Evolutionary conservation across 2,329 filamentous ascomycete genomes (phyloP).

Genomic region (Chrysoporthe cubensis): DNA sequence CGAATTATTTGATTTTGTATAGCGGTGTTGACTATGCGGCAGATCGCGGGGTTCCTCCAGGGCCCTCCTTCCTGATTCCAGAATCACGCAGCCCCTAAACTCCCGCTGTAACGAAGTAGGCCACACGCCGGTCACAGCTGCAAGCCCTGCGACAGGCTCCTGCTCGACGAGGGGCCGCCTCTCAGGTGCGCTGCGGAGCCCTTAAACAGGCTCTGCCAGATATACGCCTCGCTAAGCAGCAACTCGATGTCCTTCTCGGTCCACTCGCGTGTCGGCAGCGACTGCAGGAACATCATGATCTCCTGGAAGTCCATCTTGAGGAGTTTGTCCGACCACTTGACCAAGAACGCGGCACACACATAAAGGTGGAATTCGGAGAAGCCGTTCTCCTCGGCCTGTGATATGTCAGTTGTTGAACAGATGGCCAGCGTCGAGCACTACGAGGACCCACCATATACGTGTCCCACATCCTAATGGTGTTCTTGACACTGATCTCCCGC

Average conservation of each 20-base stretch:
- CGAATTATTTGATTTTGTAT: neutral
- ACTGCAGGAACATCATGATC: slow-evolving; percentile 99
- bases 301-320: slow-evolving; percentile 98
- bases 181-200: slow-evolving; percentile 89
- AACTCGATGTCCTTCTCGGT: slow-evolving; percentile 98
- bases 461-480: slow-evolving; percentile 99
- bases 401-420: slow-evolving; percentile 11
- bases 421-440: neutral
- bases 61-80: neutral
- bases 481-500: slow-evolving; percentile 94
- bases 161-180: slow-evolving; percentile 46
- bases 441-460: slow-evolving; percentile 81
- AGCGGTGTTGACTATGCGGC: neutral
- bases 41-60: neutral
- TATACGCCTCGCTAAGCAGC: slow-evolving; percentile 92
- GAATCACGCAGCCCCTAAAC: neutral
- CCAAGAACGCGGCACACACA: slow-evolving; percentile 94
- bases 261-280: slow-evolving; percentile 89
- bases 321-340: slow-evolving; percentile 96
- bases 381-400: slow-evolving; percentile 92
- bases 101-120: neutral
- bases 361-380: slow-evolving; percentile 99
- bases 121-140: slow-evolving; percentile 38
- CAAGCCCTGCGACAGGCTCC: slow-evolving; percentile 46
- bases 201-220: slow-evolving; percentile 97